Percentiles rank a stretch among this genome's conserved stretches.
Evolutionary conservation across 306 rosid species (phyloP).

Genomic region (Comarum palustre): DNA sequence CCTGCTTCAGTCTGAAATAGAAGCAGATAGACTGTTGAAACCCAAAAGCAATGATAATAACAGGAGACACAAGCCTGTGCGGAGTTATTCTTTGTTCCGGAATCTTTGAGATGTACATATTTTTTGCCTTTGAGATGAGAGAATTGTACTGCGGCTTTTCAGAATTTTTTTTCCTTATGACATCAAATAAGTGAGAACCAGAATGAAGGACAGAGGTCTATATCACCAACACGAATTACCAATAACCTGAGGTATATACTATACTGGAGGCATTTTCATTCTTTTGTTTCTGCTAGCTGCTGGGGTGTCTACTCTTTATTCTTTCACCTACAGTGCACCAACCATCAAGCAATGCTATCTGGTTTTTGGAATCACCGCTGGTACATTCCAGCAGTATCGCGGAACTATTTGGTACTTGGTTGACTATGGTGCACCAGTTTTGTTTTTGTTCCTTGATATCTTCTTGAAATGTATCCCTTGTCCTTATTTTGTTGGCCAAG

Average conservation of each 20-base stretch:
- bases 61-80: constrained; percentile 64
- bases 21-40: constrained; percentile 57
- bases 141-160: constrained; percentile 44
- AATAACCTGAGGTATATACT: constrained; percentile 12
- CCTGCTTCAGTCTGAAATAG: constrained; percentile 65
- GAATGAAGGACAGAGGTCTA: constrained; percentile 23
- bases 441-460: constrained; percentile 13
- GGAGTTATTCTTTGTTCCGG: constrained; percentile 53
- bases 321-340: constrained; percentile 8
- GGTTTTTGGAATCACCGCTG: constrained; percentile 6
- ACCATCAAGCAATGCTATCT: neutral
- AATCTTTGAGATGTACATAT: constrained; percentile 49
- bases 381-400: constrained; percentile 10
- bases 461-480: constrained; percentile 48
- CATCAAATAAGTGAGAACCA: constrained; percentile 39
- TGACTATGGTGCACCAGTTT: constrained; percentile 10
- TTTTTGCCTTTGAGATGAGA: constrained; percentile 31
- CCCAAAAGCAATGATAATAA: constrained; percentile 51
- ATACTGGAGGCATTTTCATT: constrained; percentile 11
- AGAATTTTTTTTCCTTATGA: constrained; percentile 11
- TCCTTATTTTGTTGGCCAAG: constrained; percentile 66
- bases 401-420: constrained; percentile 19
- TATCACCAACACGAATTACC: constrained; percentile 9
- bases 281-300: neutral
- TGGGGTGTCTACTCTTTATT: constrained; percentile 6